Evolutionary conservation across 2,329 filamentous ascomycete genomes (phyloP).

Genomic region (Aspergillus arachidicola): DNA sequence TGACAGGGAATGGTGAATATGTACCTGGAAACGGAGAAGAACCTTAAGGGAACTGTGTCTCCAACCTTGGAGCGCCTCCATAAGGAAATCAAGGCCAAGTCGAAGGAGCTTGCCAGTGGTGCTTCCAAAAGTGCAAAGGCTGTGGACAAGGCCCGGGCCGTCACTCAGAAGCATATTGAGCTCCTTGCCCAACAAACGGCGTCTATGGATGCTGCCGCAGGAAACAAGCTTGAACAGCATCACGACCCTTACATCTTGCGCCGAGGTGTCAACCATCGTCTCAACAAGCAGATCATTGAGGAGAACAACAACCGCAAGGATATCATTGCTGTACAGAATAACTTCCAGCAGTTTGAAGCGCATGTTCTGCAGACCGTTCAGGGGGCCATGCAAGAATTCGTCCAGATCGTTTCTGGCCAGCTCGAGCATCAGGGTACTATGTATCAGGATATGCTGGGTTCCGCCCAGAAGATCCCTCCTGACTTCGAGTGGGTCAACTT

Average conservation of each 20-base stretch:
- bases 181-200: slow-evolving; percentile 85
- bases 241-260: slow-evolving; percentile 89
- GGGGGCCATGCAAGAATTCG: slow-evolving; percentile 79
- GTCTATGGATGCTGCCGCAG: slow-evolving; percentile 69
- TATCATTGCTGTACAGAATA: slow-evolving; percentile 85
- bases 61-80: slow-evolving; percentile 89
- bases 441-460: slow-evolving; percentile 79
- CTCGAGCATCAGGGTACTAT: slow-evolving; percentile 78
- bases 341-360: slow-evolving; percentile 83
- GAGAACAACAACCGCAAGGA: slow-evolving; percentile 97
- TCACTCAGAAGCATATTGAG: slow-evolving; percentile 95
- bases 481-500: slow-evolving; percentile 96
- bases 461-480: slow-evolving; percentile 73
- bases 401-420: slow-evolving; percentile 76
- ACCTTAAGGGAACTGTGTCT: slow-evolving; percentile 80
- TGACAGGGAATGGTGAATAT: slow-evolving; percentile 77
- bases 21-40: slow-evolving; percentile 89
- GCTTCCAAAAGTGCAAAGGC: slow-evolving; percentile 84
- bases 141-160: slow-evolving; percentile 83
- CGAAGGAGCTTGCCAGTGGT: slow-evolving; percentile 82
- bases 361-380: slow-evolving; percentile 84
- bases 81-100: slow-evolving; percentile 95
- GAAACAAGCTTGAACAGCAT: slow-evolving; percentile 67
- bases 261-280: slow-evolving; percentile 77
- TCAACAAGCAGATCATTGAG: slow-evolving; percentile 88